Evolutionary conservation across 345 rosid genomes (phyloP), one percentile per base, ranked within the genome.

Genomic region (Mercurialis annua): DNA sequence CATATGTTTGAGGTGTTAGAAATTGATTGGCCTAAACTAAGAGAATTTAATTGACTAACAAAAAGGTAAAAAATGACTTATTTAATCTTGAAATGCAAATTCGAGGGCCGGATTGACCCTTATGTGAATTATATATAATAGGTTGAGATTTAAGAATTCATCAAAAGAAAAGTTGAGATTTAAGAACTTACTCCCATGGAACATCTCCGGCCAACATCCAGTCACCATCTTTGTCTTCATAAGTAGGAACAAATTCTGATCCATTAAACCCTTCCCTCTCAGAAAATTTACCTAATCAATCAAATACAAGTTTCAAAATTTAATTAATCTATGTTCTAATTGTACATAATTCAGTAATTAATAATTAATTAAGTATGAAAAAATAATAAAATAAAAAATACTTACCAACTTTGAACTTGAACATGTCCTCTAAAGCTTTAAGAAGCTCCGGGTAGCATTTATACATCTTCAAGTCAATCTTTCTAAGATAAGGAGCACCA

Each of bases 401-500:
- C 75, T 69, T 65, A 81, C 91, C 89, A 59, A 74, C 74, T 31
- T 63, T 77, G 81, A 81, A 77, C 74, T 83, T 86, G 85, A 86
- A 86, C 89, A 86, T 84, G 72, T 78, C 81, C 74, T 86, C 85
- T 65, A 86, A 21, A 11, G 84, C 95, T 57, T 81, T 78, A 11
- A 88, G 83, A 26, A 88, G 78, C 40, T 84, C 85, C 4, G 80
- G 62, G 61, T 86, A 88, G 34, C 77, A 82, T 33, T 80, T 63
- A 66, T 83, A 86, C 5, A 81, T 63, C 59, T 86, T 86, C 64
- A 88, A 71, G 81, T 84, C 89, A 51, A 88, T 83, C 76, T 88
- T 86, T 42, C 95, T 83, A 2, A 88, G 87, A 74, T 80, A 88
- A 34, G 91, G 91, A 57, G 91, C 91, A 56, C 91, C 91, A 36